These are phyloP conservation scores for Populus euphratica DNA, from an alignment of 345 rosid genomes.

Conservation along the genomic window DNA sequence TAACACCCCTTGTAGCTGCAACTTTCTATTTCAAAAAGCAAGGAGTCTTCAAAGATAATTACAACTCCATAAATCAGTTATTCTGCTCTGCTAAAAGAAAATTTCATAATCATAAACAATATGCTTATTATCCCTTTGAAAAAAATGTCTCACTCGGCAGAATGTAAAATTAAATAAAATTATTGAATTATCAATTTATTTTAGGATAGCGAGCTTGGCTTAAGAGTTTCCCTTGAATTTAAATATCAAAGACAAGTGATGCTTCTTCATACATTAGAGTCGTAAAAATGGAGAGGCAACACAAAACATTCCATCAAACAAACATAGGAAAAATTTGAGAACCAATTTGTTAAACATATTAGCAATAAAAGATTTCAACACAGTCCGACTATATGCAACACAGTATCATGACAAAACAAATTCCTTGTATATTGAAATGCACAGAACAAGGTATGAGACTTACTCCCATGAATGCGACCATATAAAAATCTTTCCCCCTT, in stretches of 20 bases:
- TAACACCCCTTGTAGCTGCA: neutral
- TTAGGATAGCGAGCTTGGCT: neutral
- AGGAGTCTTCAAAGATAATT: neutral
- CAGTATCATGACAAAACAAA: neutral
- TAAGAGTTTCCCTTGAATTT: neutral
- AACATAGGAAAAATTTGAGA: neutral
- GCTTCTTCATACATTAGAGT: neutral
- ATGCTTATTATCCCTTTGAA: neutral
- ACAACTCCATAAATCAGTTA: neutral
- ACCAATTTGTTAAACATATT: neutral
- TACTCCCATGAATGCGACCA: conserved; percentile 84
- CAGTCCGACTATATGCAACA: neutral
- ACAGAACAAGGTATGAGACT: conserved; percentile 39
- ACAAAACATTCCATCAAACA: neutral
- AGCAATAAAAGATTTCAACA: neutral
- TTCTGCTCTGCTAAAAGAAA: neutral
- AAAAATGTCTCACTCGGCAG: neutral
- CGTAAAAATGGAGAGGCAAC: neutral
- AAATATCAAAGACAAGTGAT: neutral
- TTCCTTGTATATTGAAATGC: neutral
- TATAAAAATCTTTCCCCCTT: conserved; percentile 88
- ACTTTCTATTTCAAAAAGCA: neutral
- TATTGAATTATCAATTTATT: neutral
- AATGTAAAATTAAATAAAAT: neutral
- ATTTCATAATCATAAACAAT: neutral